A percentile compares a stretch with the other conserved stretches of the same genome.
phyloP scores from a whole-genome alignment of 2,329 filamentous ascomycete genomes.

The Tricladium varicosporioides region DNA sequence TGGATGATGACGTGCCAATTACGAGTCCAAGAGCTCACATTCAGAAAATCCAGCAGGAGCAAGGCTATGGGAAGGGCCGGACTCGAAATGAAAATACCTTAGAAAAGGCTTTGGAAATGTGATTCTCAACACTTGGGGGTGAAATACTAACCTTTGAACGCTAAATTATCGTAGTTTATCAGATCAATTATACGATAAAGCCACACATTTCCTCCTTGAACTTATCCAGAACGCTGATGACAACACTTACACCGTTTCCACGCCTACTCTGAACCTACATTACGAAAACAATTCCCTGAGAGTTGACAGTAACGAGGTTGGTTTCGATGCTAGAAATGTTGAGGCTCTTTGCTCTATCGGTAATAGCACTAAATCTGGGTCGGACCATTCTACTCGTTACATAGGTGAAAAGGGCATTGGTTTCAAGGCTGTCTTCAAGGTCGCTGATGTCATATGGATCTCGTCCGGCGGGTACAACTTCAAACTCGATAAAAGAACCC shows the following conservation, averaged over 20 bases:
- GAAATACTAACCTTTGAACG: no score
- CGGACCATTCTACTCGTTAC: conserved; percentile 14
- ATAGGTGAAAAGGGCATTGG: conserved; percentile 38
- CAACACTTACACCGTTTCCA: conserved; percentile 35
- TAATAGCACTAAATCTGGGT: conserved; percentile 34
- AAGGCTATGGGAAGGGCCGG: no score
- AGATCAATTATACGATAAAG: conserved; percentile 30
- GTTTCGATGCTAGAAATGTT: conserved; percentile 37
- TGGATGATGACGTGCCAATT: no score
- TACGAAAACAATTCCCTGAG: conserved; percentile 27
- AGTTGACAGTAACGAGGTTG: conserved; percentile 37
- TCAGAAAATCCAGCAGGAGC: no score
- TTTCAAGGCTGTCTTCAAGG: conserved; percentile 36
- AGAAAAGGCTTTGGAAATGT: no score
- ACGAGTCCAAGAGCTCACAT: no score
- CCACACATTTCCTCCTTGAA: conserved; percentile 48
- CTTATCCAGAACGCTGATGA: conserved; percentile 54
- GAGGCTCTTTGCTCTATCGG: conserved; percentile 38
- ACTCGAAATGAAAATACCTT: no score
- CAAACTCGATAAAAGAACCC: conserved; percentile 13
- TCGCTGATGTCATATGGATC: conserved; percentile 36
- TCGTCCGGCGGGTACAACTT: conserved; percentile 32
- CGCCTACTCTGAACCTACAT: neutral
- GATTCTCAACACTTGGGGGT: no score
- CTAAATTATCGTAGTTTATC: conserved; percentile 13